Base-by-base conservation (phyloP, 2,329 filamentous ascomycete species). In the Cercospora sesami region DNA sequence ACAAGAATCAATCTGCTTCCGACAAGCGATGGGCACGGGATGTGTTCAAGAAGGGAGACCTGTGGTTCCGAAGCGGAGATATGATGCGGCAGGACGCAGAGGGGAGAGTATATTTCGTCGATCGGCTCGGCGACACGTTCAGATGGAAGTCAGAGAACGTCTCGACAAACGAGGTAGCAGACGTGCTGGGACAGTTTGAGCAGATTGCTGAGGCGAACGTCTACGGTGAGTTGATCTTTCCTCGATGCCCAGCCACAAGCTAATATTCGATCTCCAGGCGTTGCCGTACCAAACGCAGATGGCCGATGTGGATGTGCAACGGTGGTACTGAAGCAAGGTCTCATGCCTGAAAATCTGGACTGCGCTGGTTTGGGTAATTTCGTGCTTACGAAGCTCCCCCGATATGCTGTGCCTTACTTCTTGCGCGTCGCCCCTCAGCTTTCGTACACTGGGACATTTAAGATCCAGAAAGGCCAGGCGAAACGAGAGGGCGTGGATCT, bases 1-100 rank as follows among this genome's bases (percentile, higher is more conserved):
- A 89, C 80, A 87, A 88, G 67, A 93, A 96, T 77, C 77, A 83
- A 7, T 83, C 84, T 23, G 91, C 92, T 0, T 91, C 90, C 0
- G 82, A 88, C 53, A 85, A 87, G 71, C 95, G 96, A 79, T 86
- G 96, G 60, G 78, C 94, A 71, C 86, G 89, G 4, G 82, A 90
- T 73, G 91, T 94, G 1, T 87, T 95, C 69, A 81, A 80, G 68
- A 89, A 89, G 73, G 92, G 90, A n/a, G 93, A 97, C 75, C 88
- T 88, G 0, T 96, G 88, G 84, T 96, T 93, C 82, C 88, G 92
- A 23, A 90, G 91, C 0, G 93, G 93, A 16, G 93, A 97, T 75
- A 85, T 95, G 21, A 81, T 94, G 31, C 85, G 89, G 10, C 87
- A 86, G 81, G 90, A 93, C 71, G 68, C 71, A 1, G 88, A 95